A percentile compares a stretch with the other conserved stretches of the same genome.
These are phyloP conservation scores for Tillandsia fasciculata DNA, from an alignment of 176 grass and related monocot species.

Conservation along the genomic window DNA sequence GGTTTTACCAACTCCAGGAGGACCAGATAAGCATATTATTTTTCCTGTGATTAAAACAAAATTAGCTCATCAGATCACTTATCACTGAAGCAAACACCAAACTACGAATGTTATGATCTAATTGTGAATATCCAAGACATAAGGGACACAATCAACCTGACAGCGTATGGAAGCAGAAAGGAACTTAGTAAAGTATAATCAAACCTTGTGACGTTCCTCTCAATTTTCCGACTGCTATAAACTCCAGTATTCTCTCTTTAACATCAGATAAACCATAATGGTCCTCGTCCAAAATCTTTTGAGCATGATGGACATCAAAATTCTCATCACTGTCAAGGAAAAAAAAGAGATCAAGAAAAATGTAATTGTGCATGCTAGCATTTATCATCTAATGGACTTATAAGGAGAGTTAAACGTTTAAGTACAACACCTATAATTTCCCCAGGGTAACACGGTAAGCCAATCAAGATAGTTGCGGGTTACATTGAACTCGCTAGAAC, in stretches of 20 bases:
- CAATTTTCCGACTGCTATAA: constrained; percentile 96
- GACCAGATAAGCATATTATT: constrained; percentile 98
- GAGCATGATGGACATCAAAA: constrained; percentile 89
- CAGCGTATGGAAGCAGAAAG: not conserved
- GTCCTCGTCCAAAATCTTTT: constrained; percentile 94
- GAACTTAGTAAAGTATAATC: not conserved
- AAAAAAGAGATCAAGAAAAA: constrained; percentile 18
- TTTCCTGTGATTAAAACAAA: constrained; percentile 50
- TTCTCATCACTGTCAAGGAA: constrained; percentile 65
- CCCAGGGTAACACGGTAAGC: constrained; percentile 91
- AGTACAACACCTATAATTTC: constrained; percentile 70
- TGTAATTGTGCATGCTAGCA: too few relatives aligned
- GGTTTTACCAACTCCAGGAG: constrained; percentile 98
- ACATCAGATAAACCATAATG: constrained; percentile 98
- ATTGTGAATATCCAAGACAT: constrained; percentile 5
- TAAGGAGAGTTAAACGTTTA: not conserved
- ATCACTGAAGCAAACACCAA: too few relatives aligned
- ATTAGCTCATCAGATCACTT: not conserved
- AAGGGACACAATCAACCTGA: not conserved
- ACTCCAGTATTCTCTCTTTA: constrained; percentile 97
- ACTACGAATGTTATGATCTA: too few relatives aligned
- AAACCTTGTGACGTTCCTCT: constrained; percentile 94
- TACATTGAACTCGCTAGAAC: constrained; percentile 97
- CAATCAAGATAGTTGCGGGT: constrained; percentile 99
- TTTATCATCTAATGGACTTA: not conserved